phyloP scores from a whole-genome alignment of 2,329 filamentous ascomycete species.

The Teratosphaeria destructans region DNA sequence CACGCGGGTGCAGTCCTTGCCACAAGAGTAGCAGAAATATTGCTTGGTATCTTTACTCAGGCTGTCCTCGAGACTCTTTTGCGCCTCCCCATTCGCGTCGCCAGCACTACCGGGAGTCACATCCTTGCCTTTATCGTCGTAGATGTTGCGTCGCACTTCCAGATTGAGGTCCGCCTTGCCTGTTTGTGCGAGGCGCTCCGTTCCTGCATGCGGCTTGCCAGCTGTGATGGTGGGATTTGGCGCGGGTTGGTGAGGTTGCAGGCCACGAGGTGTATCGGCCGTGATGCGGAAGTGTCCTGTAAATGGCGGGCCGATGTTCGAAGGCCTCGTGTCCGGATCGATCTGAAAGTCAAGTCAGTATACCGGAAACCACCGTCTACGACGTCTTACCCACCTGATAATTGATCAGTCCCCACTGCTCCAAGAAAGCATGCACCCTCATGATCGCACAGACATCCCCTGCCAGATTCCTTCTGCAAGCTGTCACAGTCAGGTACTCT shows the following conservation, averaged over 20 bases:
- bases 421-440: slow-evolving; percentile 93
- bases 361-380: neutral
- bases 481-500: slow-evolving; percentile 94
- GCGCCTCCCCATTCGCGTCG: slow-evolving; percentile 28
- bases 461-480: slow-evolving; percentile 85
- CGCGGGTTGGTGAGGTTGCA: slow-evolving; percentile 87
- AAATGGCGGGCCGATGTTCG: slow-evolving; percentile 90
- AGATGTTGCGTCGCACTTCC: slow-evolving; percentile 90
- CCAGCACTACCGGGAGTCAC: slow-evolving; percentile 45
- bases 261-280: slow-evolving; percentile 85
- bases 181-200: slow-evolving; percentile 59
- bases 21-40: slow-evolving; percentile 81
- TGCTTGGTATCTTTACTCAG: slow-evolving; percentile 50
- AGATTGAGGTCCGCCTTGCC: slow-evolving; percentile 76
- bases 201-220: slow-evolving; percentile 54
- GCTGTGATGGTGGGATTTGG: slow-evolving; percentile 55
- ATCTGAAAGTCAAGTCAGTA: slow-evolving; percentile 50
- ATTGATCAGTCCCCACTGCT: slow-evolving; percentile 98
- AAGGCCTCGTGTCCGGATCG: slow-evolving; percentile 88
- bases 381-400: slow-evolving; percentile 60
- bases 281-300: slow-evolving; percentile 96
- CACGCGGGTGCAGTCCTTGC: slow-evolving; percentile 71
- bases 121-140: slow-evolving; percentile 83
- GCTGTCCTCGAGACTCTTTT: slow-evolving; percentile 56
- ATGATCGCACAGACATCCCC: slow-evolving; percentile 98